Base-by-base conservation (phyloP, 768 basidiomycete genomes). In the Boletus reticuloceps region DNA sequence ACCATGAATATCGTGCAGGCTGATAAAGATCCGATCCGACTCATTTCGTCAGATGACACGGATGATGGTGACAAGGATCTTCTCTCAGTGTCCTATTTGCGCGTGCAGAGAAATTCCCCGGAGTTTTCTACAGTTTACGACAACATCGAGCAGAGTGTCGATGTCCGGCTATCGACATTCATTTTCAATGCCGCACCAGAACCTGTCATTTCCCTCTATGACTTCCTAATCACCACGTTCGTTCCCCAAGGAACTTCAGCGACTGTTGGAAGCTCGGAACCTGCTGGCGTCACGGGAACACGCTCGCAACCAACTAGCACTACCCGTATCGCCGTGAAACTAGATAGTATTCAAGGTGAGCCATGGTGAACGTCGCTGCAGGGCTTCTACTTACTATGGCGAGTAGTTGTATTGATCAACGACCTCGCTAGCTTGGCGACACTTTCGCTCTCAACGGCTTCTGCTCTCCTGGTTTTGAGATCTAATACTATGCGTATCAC, bases 211-310 rank as follows among this genome's bases (percentile, higher is more conserved):
- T 80, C 88, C 2, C 72, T 98, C 20, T 98, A 98, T 72, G 94
- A 98, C 73, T 98, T 96, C 74, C 83, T 99, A 71, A 95, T 99
- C 88, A 88, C 90, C 4, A 98, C 97, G 0, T 99, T 99, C 71
- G 90, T 93, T 11, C 83, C 88, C 10, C 66, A 45, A 38, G 51
- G 60, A 13, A 51, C 56, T 38, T 51, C 61, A 13, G 44, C 40
- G 19, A 53, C 53, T 22, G 40, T 50, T 7, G 56, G 58, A 41
- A 46, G 38, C 47, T 45, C 32, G 17, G 66, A 64, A 47, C 40
- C 59, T 32, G 32, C 17, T 1, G 57, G 34, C 36, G 39, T 48
- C 12, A 38, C 42, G 2, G 48, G 17, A n/a, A 38, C 8, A 42
- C 51, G 36, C 47, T 53, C 56, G 20, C 60, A 19, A 42, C 49